Evolutionary conservation across 768 basidiomycete species (phyloP).

Genomic region (Psilocybe subaeruginosa): DNA sequence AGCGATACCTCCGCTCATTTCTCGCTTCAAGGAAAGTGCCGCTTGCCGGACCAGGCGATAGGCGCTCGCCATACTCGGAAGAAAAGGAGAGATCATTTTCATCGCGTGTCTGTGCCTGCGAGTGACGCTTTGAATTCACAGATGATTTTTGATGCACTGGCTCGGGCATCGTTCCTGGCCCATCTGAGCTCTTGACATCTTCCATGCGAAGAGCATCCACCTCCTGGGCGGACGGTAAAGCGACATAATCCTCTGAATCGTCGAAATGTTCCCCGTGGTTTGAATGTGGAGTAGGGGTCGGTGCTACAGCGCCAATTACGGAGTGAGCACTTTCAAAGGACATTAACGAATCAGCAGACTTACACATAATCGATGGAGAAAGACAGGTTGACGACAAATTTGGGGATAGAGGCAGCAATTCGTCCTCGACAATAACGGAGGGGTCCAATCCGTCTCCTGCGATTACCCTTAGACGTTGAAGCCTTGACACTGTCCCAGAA

Average conservation of each 20-base stretch:
- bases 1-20: conserved; percentile 71
- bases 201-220: conserved; percentile 25
- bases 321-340: background rate
- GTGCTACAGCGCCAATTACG: conserved; percentile 11
- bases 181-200: conserved; percentile 16
- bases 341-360: background rate
- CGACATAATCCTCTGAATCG: conserved; percentile 21
- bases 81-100: conserved; percentile 24
- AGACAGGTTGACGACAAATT: conserved; percentile 18
- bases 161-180: conserved; percentile 17
- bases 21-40: conserved; percentile 41
- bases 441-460: conserved; percentile 26
- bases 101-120: conserved; percentile 26
- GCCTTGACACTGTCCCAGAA: conserved; percentile 42
- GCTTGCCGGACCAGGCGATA: conserved; percentile 41
- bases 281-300: conserved; percentile 20
- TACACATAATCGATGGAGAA: conserved; percentile 23
- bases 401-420: conserved; percentile 18
- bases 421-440: conserved; percentile 17
- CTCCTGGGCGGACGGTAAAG: conserved; percentile 25
- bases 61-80: conserved; percentile 7
- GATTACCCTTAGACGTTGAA: conserved; percentile 45
- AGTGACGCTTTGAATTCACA: conserved; percentile 17
- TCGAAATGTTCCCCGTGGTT: conserved; percentile 18
- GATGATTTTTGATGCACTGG: conserved; percentile 8